Base-by-base conservation (phyloP, 177 flowering plant genomes). In the Vitis hybrid region DNA sequence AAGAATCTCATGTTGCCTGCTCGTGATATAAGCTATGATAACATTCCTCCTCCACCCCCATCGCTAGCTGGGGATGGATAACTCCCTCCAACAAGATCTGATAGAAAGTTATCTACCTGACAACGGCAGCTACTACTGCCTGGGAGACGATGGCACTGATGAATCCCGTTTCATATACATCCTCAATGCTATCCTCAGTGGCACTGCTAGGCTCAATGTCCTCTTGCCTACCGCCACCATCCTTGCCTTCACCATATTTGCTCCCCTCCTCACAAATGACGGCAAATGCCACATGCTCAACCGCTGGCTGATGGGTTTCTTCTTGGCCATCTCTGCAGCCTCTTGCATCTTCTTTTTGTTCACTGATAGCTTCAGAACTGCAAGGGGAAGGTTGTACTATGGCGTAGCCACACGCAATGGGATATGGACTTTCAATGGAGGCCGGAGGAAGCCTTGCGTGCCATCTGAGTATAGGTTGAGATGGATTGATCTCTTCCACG, bases 121-220 rank as follows among this genome's bases (percentile, higher is more conserved):
- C 3, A 29, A 68, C 2, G 61, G 69, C 19, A 74, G 72, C 1
- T 68, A 69, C 50, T 51, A 26, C 50, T 14, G 64, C 65, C 31
- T 48, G 5, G n/a, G 19, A 10, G 82, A 78, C 1, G 83, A 80
- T 20, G 74, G 51, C 1, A 29, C 55, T 5, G 79, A 86, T 63
- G 86, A 82, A 50, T 72, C 86, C 9, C 75, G 68, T 34, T 80
- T 54, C 77, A 58, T 84, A 2, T 72, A 72, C 68, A 14, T 78
- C 18, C 54, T 83, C 61, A 88, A 83, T 66, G 76, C 84, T 15
- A 79, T 88, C 71, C 82, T 88, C 1, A 82, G 84, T 18, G 86
- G 86, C 74, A 85, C 90, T 0, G 92, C 89, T 7, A 73, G 87
- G 15, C 90, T 88, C 81, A 86, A 86, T 48, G 69, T 84, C 56